Evolutionary conservation across 345 rosid species (phyloP).

Genomic region (Dovyalis caffra): DNA sequence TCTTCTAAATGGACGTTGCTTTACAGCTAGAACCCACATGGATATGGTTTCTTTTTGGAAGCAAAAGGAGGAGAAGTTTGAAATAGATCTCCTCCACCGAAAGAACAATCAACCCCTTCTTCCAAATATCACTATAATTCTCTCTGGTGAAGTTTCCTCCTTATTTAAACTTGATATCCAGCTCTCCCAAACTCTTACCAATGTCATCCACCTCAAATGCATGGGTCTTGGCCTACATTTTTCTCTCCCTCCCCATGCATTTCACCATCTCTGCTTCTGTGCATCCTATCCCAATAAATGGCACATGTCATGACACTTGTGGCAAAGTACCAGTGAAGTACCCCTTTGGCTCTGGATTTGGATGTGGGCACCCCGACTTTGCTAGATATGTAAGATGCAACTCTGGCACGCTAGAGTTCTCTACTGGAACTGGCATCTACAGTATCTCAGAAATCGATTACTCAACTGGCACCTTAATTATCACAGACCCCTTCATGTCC

Average conservation of each 20-base stretch:
- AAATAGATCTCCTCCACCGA: constrained; percentile 31
- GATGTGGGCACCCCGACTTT: constrained; percentile 58
- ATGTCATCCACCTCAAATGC: constrained; percentile 36
- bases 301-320: constrained; percentile 43
- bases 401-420: constrained; percentile 47
- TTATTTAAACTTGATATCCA: not conserved
- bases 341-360: constrained; percentile 54
- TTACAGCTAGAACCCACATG: constrained; percentile 41
- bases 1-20: constrained; percentile 19
- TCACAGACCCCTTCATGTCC: constrained; percentile 61
- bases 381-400: constrained; percentile 50
- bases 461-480: constrained; percentile 32
- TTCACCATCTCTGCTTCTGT: constrained; percentile 20
- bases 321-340: constrained; percentile 48
- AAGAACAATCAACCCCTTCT: constrained; percentile 11
- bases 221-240: constrained; percentile 24
- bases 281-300: constrained; percentile 26
- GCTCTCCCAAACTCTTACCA: constrained; percentile 17
- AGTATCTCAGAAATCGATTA: constrained; percentile 52
- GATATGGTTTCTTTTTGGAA: constrained; percentile 45
- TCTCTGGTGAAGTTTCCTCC: not conserved
- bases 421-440: constrained; percentile 53
- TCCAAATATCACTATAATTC: not conserved
- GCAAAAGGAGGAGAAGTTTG: constrained; percentile 23
- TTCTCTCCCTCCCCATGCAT: constrained; percentile 25